Base-by-base conservation (phyloP, 2,329 filamentous ascomycete species). In the Claviceps monticola region DNA sequence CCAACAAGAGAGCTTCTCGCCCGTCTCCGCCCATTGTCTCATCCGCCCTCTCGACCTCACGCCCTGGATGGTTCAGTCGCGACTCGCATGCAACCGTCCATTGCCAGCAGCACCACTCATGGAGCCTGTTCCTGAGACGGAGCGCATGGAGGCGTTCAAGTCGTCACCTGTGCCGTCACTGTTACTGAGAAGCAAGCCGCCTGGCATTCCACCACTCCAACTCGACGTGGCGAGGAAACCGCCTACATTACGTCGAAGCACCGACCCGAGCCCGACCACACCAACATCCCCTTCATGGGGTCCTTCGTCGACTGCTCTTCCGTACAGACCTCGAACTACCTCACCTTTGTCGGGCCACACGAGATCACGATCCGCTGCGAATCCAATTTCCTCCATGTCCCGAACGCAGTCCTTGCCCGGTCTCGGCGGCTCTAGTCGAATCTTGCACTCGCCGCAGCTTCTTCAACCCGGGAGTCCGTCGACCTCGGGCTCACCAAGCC, bases 81-180 rank as follows among this genome's bases (percentile, higher is more conserved):
- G 26, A 17, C 36, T 34, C 38, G 41, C 16, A 46, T 47, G 46
- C 46, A 54, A 49, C 36, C 38, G 19, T 23, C 21, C 38, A 38
- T 51, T 19, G 19, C 34, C 46, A 53, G 34, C 38, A 51, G 38
- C 26, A 16, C 36, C 59, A 59, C 34, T 59, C 59, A 84, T 84
- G 80, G 80, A 84, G 66, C 78, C 80, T 53, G 80, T 84, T 61
- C 80, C 80, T 58, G 80, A 84, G 70, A 81, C 80, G 48, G 78
- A 83, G 71, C 74, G 79, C 57, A 79, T 84, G 75, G 79, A 83
- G 71, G 78, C 79, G 64, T 84, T 83, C 62, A 75, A 73, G 55
- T 68, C 78, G 51, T 74, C 77, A 50, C 78, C 78, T 57, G 68
- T 80, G 39, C 76, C 78, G 41, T 72, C 69, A 4, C n/a, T 48